Percentiles rank a stretch among this genome's conserved stretches.
Evolutionary conservation across 2,329 filamentous ascomycete genomes (phyloP).

Genomic region (Akanthomyces muscarius): DNA sequence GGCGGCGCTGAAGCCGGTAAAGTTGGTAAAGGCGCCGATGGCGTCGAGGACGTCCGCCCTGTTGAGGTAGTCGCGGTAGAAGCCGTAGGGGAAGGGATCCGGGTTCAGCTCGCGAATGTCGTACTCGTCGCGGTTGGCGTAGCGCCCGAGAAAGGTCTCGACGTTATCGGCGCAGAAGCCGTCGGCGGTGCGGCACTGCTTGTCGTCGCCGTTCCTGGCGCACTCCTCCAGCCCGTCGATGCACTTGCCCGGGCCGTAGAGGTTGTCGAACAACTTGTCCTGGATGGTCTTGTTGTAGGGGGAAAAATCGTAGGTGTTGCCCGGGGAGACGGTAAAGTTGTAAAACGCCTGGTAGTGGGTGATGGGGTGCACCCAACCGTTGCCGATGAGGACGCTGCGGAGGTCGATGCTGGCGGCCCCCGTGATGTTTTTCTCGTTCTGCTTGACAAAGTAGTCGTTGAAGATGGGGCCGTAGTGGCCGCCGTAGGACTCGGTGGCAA

Average conservation of each 20-base stretch:
- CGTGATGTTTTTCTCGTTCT: slow-evolving; percentile 50
- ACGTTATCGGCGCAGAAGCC: neutral
- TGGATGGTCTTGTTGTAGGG: slow-evolving; percentile 5
- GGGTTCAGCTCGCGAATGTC: slow-evolving; percentile 53
- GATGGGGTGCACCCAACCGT: slow-evolving; percentile 57
- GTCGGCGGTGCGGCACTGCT: neutral
- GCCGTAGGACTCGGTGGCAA: slow-evolving; percentile 66
- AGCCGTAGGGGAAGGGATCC: slow-evolving; percentile 55
- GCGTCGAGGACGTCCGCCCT: slow-evolving; percentile 49
- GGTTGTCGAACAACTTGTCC: slow-evolving; percentile 45
- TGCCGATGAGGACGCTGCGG: slow-evolving; percentile 59
- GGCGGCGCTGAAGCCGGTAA: neutral
- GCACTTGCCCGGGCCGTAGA: slow-evolving; percentile 45
- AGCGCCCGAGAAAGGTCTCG: slow-evolving; percentile 47
- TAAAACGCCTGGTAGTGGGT: neutral
- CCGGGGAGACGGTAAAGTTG: slow-evolving; percentile 2
- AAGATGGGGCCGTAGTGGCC: slow-evolving; percentile 67
- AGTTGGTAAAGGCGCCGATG: slow-evolving; percentile 38
- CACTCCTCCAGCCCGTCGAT: neutral
- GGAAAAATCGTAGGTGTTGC: slow-evolving; percentile 10
- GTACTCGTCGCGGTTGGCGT: slow-evolving; percentile 53
- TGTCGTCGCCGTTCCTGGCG: neutral
- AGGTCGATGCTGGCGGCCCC: slow-evolving; percentile 45
- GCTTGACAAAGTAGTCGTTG: slow-evolving; percentile 53
- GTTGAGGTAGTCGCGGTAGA: slow-evolving; percentile 57